Base-by-base conservation (phyloP, 495 filamentous ascomycete species). In the Rhypophila decipiens region DNA sequence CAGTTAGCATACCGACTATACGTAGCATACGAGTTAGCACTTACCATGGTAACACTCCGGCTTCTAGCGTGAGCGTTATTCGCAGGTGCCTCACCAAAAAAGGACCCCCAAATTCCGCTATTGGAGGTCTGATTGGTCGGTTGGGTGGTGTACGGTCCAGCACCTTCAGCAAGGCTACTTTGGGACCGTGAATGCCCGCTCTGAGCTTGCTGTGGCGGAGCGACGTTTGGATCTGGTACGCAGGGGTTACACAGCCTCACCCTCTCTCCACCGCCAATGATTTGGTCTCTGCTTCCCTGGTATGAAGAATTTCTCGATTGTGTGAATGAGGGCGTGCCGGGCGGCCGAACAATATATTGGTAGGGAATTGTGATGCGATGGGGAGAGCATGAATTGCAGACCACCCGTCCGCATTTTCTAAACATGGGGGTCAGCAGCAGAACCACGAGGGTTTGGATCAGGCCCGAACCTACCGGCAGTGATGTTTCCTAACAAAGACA, bases 211-310 rank as follows among this genome's bases (percentile, higher is more conserved):
- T 65, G 69, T 22, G 71, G 70, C 37, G 87, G 89, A 24, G 82
- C 76, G 13, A 77, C 85, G 53, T 93, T 94, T 2, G 90, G 90
- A 65, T 96, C 90, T 21, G 89, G 90, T 18, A 96, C 90, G 59
- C 90, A 96, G 1, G 90, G 90, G 59, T 96, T 95, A 73, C 90
- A 96, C 10, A 96, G 81, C 42, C 90, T 78, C 33, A 96, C 90
- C 67, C 88, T 81, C 59, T 90, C 87, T 10, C 90, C 89, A 35
- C 90, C 90, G 21, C 80, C 82, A 2, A 88, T 70, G 10, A 42
- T 41, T 56, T 52, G 24, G 71, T 64, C 29, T 66, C 64, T 2
- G 17, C 36, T 5, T 15, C 36, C 18, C 36, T 3, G 58, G 27
- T 31, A 44, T 24, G 58, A 52, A 0, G 60, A 57, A 64, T 66